phyloP scores from a whole-genome alignment of 768 basidiomycete genomes.

The Podaxis sp. region DNA sequence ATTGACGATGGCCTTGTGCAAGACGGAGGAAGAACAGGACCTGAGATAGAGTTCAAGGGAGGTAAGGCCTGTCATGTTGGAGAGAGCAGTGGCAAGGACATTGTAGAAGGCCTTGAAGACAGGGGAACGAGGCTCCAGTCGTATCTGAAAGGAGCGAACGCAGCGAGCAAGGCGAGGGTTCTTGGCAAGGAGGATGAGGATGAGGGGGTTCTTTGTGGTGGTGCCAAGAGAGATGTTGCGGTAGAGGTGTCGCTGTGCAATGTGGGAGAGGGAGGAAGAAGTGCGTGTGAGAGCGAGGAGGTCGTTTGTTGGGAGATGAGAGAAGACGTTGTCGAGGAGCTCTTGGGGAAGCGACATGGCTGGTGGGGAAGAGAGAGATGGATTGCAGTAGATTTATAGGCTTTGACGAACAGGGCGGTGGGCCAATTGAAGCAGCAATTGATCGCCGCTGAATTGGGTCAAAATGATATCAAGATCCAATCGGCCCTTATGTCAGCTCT shows the following conservation, averaged over 20 bases:
- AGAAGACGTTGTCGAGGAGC: constrained; percentile 53
- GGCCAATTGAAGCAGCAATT: constrained; percentile 27
- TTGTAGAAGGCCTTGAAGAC: constrained; percentile 47
- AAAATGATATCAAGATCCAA: constrained; percentile 12
- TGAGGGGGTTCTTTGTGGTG: constrained; percentile 40
- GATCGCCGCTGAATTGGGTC: constrained; percentile 34
- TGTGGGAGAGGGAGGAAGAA: constrained; percentile 36
- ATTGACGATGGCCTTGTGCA: constrained; percentile 27
- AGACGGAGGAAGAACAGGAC: constrained; percentile 48
- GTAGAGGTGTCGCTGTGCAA: constrained; percentile 65
- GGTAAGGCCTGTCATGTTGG: constrained; percentile 57
- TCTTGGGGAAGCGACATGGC: constrained; percentile 54
- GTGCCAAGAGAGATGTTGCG: constrained; percentile 49
- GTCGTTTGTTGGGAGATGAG: constrained; percentile 27
- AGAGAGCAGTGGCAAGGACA: constrained; percentile 50
- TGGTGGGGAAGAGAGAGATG: constrained; percentile 13
- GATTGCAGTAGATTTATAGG: constrained; percentile 16
- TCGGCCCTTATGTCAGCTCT: constrained; percentile 17
- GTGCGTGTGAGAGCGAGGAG: constrained; percentile 51
- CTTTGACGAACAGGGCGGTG: constrained; percentile 19
- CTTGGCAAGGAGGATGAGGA: constrained; percentile 55
- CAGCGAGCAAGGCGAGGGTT: constrained; percentile 55
- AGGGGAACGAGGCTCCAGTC: constrained; percentile 38
- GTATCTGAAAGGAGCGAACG: constrained; percentile 63
- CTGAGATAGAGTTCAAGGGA: constrained; percentile 55